Percentiles rank a stretch among this genome's conserved stretches.
Conservation (phyloP, 1,139 yeast species). For the Yamadazyma trypodendri region DNA sequence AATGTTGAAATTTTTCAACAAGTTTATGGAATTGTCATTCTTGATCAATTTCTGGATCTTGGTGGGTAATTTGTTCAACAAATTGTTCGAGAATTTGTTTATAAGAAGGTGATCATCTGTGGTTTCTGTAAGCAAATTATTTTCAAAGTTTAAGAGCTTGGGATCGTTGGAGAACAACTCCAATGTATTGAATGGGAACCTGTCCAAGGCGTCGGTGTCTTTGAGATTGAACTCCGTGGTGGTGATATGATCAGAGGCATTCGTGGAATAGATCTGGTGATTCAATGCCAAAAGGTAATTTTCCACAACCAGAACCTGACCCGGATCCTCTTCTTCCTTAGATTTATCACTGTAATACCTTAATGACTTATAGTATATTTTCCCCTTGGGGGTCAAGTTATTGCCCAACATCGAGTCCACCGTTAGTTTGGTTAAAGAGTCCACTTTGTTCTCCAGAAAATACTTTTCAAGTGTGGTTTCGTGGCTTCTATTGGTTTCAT, state of each 20-base stretch:
- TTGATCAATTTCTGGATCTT: slow-evolving; percentile 37
- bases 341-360: slow-evolving; percentile 37
- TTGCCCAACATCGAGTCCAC: slow-evolving; percentile 52
- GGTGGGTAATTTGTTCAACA: slow-evolving; percentile 32
- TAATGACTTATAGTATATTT: slow-evolving; percentile 46
- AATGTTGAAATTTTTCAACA: slow-evolving; percentile 35
- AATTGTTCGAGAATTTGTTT: slow-evolving; percentile 22
- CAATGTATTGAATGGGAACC: slow-evolving; percentile 38
- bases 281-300: slow-evolving; percentile 38
- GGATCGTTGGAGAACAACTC: slow-evolving; percentile 41
- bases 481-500: slow-evolving; percentile 14
- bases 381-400: slow-evolving; percentile 46
- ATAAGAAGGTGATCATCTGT: slow-evolving; percentile 24
- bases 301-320: slow-evolving; percentile 19
- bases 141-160: slow-evolving; percentile 34
- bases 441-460: slow-evolving; percentile 22
- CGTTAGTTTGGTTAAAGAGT: slow-evolving; percentile 48
- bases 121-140: slow-evolving; percentile 29
- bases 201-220: slow-evolving; percentile 20
- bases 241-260: slow-evolving; percentile 18
- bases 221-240: slow-evolving; percentile 13
- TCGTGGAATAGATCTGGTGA: slow-evolving; percentile 37
- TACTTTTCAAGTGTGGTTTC: slow-evolving; percentile 23
- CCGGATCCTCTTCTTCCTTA: slow-evolving; percentile 15
- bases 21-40: slow-evolving; percentile 30